phyloP scores from a whole-genome alignment of 2,329 filamentous ascomycete genomes.

The Zasmidium cellare region DNA sequence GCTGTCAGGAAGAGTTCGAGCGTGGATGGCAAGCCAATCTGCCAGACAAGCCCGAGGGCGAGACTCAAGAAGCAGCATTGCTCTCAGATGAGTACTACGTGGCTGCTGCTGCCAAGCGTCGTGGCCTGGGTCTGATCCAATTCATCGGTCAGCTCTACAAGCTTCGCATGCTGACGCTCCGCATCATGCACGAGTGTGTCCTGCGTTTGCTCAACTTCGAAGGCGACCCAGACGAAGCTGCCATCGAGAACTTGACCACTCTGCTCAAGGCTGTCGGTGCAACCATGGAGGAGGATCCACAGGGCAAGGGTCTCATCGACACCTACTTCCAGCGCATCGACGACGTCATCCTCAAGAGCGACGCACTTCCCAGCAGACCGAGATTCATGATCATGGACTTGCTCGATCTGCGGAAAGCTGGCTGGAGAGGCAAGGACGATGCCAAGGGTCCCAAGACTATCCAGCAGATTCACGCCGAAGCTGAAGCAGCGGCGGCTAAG shows the following conservation, averaged over 20 bases:
- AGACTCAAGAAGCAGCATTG: conserved; percentile 71
- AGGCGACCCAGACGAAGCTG: conserved; percentile 88
- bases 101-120: conserved; percentile 90
- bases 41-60: conserved; percentile 73
- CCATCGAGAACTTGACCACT: conserved; percentile 93
- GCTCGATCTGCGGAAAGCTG: conserved; percentile 73
- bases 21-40: conserved; percentile 93
- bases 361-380: conserved; percentile 76
- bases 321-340: conserved; percentile 90
- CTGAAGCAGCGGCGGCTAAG: conserved; percentile 75
- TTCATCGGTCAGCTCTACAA: conserved; percentile 99
- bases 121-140: conserved; percentile 94
- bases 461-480: conserved; percentile 83
- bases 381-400: conserved; percentile 97
- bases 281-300: conserved; percentile 76
- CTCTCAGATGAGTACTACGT: conserved; percentile 96
- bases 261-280: conserved; percentile 87
- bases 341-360: conserved; percentile 74
- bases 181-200: conserved; percentile 99
- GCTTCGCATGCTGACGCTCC: conserved; percentile 95
- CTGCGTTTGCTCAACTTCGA: conserved; percentile 95
- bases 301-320: conserved; percentile 84
- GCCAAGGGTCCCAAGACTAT: conserved; percentile 98
- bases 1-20: conserved; percentile 98
- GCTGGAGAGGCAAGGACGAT: conserved; percentile 89